Evolutionary conservation across 768 basidiomycete species (phyloP).

Genomic region (Tulasnella sp.): DNA sequence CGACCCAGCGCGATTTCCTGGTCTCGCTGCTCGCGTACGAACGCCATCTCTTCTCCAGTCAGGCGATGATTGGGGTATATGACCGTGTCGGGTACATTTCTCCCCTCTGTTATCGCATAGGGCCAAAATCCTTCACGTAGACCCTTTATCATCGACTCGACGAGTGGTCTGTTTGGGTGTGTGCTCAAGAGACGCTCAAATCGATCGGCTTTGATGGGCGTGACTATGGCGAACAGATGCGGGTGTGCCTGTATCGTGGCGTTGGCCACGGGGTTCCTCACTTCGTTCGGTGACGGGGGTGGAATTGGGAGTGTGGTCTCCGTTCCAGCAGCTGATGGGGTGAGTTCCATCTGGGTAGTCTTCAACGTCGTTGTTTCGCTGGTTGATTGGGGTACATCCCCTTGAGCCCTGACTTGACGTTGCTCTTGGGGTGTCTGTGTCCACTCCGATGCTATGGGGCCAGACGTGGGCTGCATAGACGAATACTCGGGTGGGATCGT

Average conservation of each 20-base stretch:
- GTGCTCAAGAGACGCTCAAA: constrained; percentile 24
- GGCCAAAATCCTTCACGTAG: constrained; percentile 40
- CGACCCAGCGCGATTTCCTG: constrained; percentile 21
- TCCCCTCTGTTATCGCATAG: constrained; percentile 25
- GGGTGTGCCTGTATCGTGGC: constrained; percentile 25
- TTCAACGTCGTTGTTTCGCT: no score
- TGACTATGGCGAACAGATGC: constrained; percentile 31
- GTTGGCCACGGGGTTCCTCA: constrained; percentile 16
- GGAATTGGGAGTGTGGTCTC: constrained; percentile 2
- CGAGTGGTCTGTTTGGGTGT: constrained; percentile 34
- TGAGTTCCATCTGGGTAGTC: no score
- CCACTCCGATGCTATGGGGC: no score
- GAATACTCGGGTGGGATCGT: no score
- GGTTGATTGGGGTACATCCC: no score
- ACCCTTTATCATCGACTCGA: constrained; percentile 26
- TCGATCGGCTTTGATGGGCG: constrained; percentile 29
- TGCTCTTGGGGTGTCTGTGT: no score
- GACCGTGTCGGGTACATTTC: constrained; percentile 21
- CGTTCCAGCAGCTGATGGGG: background rate
- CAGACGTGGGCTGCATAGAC: no score
- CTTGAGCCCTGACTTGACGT: no score
- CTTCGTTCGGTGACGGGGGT: background rate
- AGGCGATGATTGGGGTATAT: constrained; percentile 19
- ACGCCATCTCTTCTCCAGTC: constrained; percentile 19
- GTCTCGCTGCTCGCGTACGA: constrained; percentile 24